phyloP scores from a whole-genome alignment of 1,284 basidiomycete species.

The Stereum hirsutum region DNA sequence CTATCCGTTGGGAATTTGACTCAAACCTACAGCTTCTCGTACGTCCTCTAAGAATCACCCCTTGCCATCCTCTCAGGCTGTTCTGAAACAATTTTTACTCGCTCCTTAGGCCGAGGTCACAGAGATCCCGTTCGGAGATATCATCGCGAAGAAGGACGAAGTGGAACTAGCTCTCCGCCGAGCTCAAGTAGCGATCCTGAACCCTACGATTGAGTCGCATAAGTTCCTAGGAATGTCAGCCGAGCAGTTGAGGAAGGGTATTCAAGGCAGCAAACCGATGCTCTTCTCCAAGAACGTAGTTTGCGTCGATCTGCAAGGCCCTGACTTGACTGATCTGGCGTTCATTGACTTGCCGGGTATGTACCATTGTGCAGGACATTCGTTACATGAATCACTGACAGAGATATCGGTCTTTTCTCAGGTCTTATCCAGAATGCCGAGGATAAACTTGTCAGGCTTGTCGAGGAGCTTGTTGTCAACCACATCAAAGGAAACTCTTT shows the following conservation, averaged over 20 bases:
- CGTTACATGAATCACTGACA: background rate
- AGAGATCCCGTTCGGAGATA: conserved; percentile 26
- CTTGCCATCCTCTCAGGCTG: background rate
- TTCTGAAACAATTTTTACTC: conserved; percentile 5
- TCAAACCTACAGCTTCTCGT: conserved; percentile 7
- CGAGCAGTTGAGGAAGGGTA: conserved; percentile 13
- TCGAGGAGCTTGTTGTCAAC: conserved; percentile 26
- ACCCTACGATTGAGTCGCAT: conserved; percentile 18
- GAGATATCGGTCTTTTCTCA: conserved; percentile 8
- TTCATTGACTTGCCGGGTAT: conserved; percentile 38
- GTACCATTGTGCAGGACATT: background rate
- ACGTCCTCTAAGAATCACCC: background rate
- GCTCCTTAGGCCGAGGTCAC: conserved; percentile 18
- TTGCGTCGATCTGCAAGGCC: conserved; percentile 33
- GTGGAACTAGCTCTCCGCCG: conserved; percentile 31
- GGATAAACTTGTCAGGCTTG: conserved; percentile 20
- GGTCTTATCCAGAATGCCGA: conserved; percentile 27
- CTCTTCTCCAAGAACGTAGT: conserved; percentile 35
- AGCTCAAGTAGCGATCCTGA: conserved; percentile 35
- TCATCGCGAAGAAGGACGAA: conserved; percentile 23
- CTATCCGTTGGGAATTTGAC: conserved; percentile 26
- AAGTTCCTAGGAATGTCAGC: conserved; percentile 17
- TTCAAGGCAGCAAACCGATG: conserved; percentile 11
- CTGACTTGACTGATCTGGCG: conserved; percentile 31
- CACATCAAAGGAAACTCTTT: conserved; percentile 28